Evolutionary conservation across 164 flowering plant species (phyloP), one percentile per base, ranked within the genome.

Genomic region (Vitis riparia): DNA sequence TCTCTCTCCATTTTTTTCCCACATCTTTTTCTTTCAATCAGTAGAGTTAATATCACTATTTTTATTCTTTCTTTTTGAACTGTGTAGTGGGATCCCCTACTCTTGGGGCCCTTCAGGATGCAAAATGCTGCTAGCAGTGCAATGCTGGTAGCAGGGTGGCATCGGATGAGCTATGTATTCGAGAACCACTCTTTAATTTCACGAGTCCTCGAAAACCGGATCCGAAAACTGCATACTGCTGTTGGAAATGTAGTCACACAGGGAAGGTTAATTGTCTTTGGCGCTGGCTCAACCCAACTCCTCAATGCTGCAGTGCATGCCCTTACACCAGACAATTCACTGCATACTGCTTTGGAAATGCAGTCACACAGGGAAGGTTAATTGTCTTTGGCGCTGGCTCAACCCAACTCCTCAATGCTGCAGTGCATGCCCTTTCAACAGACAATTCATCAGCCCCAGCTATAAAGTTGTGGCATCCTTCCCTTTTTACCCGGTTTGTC

Each of bases 241-340:
- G 86, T 83, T 0, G 92, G 92, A 55, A 92, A 92, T 71, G 96
- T 91, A 51, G 71, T 76, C 7, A 82, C 93, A 0, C 65, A 77
- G 0, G 88, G 80, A 5, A 85, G 71, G 51, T 85, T 71, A 76
- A 85, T 91, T 0, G 70, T 88, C 3, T 82, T 89, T 12, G 98
- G 96, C n/a, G 73, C 71, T 9, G 98, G 98, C 59, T 86, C 98
- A 50, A 83, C 89, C n/a, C 97, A 91, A 44, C 84, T 91, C 14
- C 78, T 89, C 5, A 72, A 71, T 61, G 96, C 94, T 23, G 93
- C 94, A 8, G 82, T 91, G n/a, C 69, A 76, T 64, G 89, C 91
- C n/a, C 84, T 91, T 23, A 78, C 92, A 11, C 55, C 75, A 9
- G 5, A 59, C 0, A 73, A 19, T 19, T 19, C 23, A 50, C 50